Percentiles rank a stretch among this genome's conserved stretches.
phyloP scores from a whole-genome alignment of 768 basidiomycete genomes.

The Hemileccinum rubropunctum region DNA sequence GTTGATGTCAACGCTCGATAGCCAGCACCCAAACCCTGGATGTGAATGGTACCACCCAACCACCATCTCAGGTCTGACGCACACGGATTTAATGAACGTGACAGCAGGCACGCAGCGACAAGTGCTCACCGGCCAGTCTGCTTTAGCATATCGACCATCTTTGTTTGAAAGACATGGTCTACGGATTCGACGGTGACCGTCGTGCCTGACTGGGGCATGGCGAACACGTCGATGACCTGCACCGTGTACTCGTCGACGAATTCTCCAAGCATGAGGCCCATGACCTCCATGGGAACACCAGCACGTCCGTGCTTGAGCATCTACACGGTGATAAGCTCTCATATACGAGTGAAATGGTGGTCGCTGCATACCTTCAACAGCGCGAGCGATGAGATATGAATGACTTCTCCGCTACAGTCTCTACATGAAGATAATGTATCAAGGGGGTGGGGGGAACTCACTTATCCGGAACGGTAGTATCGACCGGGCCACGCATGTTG shows the following conservation, averaged over 20 bases:
- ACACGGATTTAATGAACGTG: slow-evolving; percentile 5
- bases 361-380: slow-evolving; percentile 75
- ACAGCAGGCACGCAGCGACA: slow-evolving; percentile 2
- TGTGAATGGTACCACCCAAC: slow-evolving; percentile 99
- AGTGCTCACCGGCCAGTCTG: slow-evolving; percentile 87
- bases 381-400: slow-evolving; percentile 97
- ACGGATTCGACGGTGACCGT: slow-evolving; percentile 97
- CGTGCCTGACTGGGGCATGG: slow-evolving; percentile 98
- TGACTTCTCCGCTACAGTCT: slow-evolving; percentile 74
- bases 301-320: slow-evolving; percentile 99
- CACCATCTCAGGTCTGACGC: slow-evolving; percentile 85
- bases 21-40: slow-evolving; percentile 99
- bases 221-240: slow-evolving; percentile 94
- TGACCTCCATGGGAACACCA: slow-evolving; percentile 99
- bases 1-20: slow-evolving; percentile 98
- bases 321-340: slow-evolving; percentile 40
- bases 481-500: slow-evolving; percentile 40
- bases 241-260: slow-evolving; percentile 98
- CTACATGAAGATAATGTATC: slow-evolving; percentile 1
- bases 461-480: slow-evolving; percentile 73
- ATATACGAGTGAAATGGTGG: not conserved
- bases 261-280: slow-evolving; percentile 97
- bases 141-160: slow-evolving; percentile 99
- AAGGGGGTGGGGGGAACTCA: slow-evolving; percentile 31
- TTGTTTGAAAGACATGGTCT: slow-evolving; percentile 97